Conservation (phyloP, 2,329 filamentous ascomycete species). For the Zymoseptoria ardabiliae region DNA sequence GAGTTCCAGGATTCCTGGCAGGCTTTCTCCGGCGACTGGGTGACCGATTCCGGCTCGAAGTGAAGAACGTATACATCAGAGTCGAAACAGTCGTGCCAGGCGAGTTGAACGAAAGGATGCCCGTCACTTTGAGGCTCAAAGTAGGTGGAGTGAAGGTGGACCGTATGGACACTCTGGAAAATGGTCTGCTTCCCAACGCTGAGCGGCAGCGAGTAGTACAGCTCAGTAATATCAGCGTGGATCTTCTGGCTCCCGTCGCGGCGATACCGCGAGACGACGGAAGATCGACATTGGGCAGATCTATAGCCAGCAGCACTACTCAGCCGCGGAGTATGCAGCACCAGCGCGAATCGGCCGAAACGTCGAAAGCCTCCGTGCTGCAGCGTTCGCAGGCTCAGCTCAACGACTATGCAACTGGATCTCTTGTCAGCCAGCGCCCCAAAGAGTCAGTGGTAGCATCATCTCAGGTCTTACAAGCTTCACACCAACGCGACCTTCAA, state of each 20-base stretch:
- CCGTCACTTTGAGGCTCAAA: conserved; percentile 57
- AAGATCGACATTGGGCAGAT: conserved; percentile 11
- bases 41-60: conserved; percentile 61
- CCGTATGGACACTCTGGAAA: conserved; percentile 39
- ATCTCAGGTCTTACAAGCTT: neutral
- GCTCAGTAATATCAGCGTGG: conserved; percentile 21
- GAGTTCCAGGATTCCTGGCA: conserved; percentile 62
- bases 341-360: conserved; percentile 1
- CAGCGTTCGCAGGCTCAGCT: neutral
- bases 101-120: conserved; percentile 21
- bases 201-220: conserved; percentile 8
- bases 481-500: neutral
- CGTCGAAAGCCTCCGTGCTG: neutral
- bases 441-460: neutral
- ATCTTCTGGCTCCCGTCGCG: conserved; percentile 20
- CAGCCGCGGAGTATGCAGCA: neutral
- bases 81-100: conserved; percentile 50
- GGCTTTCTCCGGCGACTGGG: conserved; percentile 67
- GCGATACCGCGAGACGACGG: conserved; percentile 15
- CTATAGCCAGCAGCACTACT: neutral
- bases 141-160: conserved; percentile 60
- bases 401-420: neutral
- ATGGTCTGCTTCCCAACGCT: neutral
- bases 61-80: conserved; percentile 59
- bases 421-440: neutral